Percentiles rank a stretch among this genome's conserved stretches.
phyloP scores from a whole-genome alignment of 116 monocot species.

The Iris pallida region DNA sequence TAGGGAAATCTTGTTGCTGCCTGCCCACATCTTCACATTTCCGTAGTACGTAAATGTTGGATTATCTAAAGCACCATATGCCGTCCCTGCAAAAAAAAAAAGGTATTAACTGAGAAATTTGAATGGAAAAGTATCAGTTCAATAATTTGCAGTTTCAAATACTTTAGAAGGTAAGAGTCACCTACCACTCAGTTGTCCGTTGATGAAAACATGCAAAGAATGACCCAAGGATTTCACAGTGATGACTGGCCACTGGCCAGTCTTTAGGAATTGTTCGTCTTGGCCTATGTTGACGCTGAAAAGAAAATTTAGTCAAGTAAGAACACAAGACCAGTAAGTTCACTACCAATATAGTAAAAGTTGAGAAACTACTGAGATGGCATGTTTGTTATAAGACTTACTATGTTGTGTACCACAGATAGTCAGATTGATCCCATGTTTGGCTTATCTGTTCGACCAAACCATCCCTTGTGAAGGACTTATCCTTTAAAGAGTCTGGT shows the following conservation, averaged over 20 bases:
- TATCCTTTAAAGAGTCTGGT: slow-evolving; percentile 38
- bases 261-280: slow-evolving; percentile 29
- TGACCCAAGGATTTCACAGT: slow-evolving; percentile 11
- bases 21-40: slow-evolving; percentile 66
- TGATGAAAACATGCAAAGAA: slow-evolving; percentile 24
- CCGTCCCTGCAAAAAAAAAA: slow-evolving; percentile 43
- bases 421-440: slow-evolving; percentile 79
- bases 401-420: slow-evolving; percentile 70
- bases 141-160: not conserved
- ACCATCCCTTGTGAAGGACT: slow-evolving; percentile 51
- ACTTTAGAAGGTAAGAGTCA: not conserved
- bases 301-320: not conserved
- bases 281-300: slow-evolving; percentile 27
- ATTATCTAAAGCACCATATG: slow-evolving; percentile 64
- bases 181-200: slow-evolving; percentile 32
- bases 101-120: not conserved
- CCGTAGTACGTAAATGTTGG: slow-evolving; percentile 74
- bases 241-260: slow-evolving; percentile 23
- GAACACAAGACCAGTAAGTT: not conserved
- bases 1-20: slow-evolving; percentile 84
- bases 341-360: not conserved
- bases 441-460: slow-evolving; percentile 66
- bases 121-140: not conserved
- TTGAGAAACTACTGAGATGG: not conserved
- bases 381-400: not conserved